These are phyloP conservation scores for Scutellaria galericulata DNA, from an alignment of 257 asterid genomes.

Conservation along the genomic window DNA sequence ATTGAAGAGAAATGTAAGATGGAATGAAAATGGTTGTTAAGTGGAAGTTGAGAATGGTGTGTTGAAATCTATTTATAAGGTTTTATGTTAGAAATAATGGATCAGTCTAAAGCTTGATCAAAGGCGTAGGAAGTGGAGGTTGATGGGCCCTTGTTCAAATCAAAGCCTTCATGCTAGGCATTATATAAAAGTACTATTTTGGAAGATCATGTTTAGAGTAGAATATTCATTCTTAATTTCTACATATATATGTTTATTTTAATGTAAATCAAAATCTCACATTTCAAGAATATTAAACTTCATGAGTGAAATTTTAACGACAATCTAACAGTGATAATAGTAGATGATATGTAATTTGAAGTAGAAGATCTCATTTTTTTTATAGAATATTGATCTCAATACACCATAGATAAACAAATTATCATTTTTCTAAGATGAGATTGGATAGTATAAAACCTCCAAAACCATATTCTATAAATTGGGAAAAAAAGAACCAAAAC, in stretches of 20 bases:
- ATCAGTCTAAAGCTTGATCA: slow-evolving; percentile 53
- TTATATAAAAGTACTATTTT: not conserved
- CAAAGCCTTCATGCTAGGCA: slow-evolving; percentile 32
- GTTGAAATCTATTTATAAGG: slow-evolving; percentile 26
- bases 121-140: slow-evolving; percentile 64
- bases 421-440: no score
- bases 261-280: no score
- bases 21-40: not conserved
- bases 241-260: not conserved
- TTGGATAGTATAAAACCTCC: not conserved
- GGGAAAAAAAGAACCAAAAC: not conserved
- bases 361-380: no score
- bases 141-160: slow-evolving; percentile 42
- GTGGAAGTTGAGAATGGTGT: slow-evolving; percentile 2
- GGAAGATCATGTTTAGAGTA: no score
- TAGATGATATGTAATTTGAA: no score
- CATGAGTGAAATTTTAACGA: no score
- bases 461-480: not conserved
- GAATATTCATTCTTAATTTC: no score
- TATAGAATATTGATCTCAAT: no score
- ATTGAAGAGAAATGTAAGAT: not conserved
- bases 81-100: slow-evolving; percentile 20
- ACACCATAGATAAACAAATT: no score
- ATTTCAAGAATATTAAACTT: no score
- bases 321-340: no score